Evolutionary conservation across 2,329 filamentous ascomycete species (phyloP).

Genomic region (Cadophora malorum): DNA sequence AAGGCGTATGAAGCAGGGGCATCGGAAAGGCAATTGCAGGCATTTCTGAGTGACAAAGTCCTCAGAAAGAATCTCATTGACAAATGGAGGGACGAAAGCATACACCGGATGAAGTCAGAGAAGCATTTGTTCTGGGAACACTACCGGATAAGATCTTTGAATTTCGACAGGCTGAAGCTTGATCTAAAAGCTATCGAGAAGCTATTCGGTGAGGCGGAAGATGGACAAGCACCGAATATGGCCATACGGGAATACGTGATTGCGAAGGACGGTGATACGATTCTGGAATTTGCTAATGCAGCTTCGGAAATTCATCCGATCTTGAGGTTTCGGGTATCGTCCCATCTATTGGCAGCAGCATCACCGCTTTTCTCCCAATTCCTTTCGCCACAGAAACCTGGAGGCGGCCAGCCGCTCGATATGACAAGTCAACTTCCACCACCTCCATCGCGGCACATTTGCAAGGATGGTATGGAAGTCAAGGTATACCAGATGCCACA

Average conservation of each 20-base stretch:
- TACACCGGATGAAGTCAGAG: slow-evolving; percentile 52
- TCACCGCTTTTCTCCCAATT: slow-evolving; percentile 59
- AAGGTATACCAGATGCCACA: slow-evolving; percentile 61
- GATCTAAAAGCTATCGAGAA: slow-evolving; percentile 51
- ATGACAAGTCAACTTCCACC: slow-evolving; percentile 37
- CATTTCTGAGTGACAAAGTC: slow-evolving; percentile 51
- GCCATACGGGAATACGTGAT: slow-evolving; percentile 53
- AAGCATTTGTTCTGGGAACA: slow-evolving; percentile 53
- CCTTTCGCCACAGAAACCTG: slow-evolving; percentile 45
- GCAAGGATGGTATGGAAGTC: slow-evolving; percentile 52
- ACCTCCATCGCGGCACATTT: slow-evolving; percentile 48
- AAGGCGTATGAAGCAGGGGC: slow-evolving; percentile 53
- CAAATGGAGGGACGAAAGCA: slow-evolving; percentile 54
- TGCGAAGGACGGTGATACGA: slow-evolving; percentile 53
- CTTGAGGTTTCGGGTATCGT: slow-evolving; percentile 58
- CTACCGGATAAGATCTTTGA: slow-evolving; percentile 56
- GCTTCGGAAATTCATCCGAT: slow-evolving; percentile 48
- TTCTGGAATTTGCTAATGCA: slow-evolving; percentile 59
- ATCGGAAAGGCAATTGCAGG: slow-evolving; percentile 51
- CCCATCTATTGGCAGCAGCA: slow-evolving; percentile 56
- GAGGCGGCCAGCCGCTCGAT: slow-evolving; percentile 27
- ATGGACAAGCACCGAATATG: slow-evolving; percentile 50
- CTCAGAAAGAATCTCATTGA: slow-evolving; percentile 53
- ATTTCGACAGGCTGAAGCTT: slow-evolving; percentile 53
- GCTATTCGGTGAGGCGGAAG: slow-evolving; percentile 51